Evolutionary conservation across 2,329 filamentous ascomycete genomes (phyloP).

Genomic region (Diaporthe ampelina): DNA sequence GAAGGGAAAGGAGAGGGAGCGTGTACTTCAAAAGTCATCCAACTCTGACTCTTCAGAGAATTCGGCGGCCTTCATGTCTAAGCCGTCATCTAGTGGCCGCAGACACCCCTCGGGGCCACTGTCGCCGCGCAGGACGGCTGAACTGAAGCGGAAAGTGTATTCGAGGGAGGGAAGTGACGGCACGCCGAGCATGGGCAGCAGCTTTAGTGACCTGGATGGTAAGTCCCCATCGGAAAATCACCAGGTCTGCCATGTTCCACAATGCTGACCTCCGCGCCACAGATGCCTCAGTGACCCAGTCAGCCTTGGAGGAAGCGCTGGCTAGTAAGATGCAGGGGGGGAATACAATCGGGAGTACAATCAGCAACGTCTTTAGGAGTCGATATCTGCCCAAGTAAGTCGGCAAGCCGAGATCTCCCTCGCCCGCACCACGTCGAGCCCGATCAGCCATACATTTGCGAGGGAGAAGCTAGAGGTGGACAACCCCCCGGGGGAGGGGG

Average conservation of each 20-base stretch:
- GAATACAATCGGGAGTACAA: constrained; percentile 68
- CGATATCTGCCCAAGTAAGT: constrained; percentile 62
- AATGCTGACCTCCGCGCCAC: constrained; percentile 37
- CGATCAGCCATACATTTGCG: background rate
- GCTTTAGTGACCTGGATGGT: constrained; percentile 88
- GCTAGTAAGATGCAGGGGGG: constrained; percentile 79
- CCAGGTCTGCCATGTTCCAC: no score
- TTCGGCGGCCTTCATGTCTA: constrained; percentile 59
- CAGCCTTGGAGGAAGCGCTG: constrained; percentile 82
- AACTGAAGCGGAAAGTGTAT: constrained; percentile 66
- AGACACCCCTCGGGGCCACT: constrained; percentile 59
- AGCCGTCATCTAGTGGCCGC: constrained; percentile 50
- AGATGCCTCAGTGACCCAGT: constrained; percentile 87
- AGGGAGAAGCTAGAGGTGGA: background rate
- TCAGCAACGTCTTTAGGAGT: constrained; percentile 78
- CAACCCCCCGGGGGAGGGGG: background rate
- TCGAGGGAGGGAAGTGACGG: constrained; percentile 78
- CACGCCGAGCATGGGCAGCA: constrained; percentile 85
- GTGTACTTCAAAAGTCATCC: constrained; percentile 60
- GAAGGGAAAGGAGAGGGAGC: constrained; percentile 50
- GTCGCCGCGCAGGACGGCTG: constrained; percentile 72
- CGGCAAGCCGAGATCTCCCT: background rate
- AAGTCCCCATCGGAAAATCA: constrained; percentile 43
- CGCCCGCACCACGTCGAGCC: background rate
- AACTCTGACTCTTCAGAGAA: constrained; percentile 75